phyloP scores from a whole-genome alignment of 306 rosid species.

The Dryas drummondii region DNA sequence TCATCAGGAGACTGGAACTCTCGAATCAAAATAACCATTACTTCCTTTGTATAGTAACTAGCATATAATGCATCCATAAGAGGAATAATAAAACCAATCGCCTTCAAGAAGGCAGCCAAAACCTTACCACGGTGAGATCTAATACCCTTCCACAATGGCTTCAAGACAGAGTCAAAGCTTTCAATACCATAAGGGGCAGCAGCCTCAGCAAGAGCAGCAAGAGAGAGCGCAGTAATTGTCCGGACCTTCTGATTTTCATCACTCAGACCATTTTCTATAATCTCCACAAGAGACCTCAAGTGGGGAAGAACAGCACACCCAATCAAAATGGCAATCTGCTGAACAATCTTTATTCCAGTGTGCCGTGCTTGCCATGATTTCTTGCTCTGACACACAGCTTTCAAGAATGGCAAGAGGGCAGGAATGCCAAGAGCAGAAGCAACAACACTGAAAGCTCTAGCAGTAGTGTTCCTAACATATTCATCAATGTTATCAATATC shows the following conservation, averaged over 20 bases:
- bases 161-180: constrained; percentile 91
- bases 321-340: constrained; percentile 96
- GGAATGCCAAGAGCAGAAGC: constrained; percentile 97
- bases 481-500: constrained; percentile 96
- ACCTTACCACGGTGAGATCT: constrained; percentile 97
- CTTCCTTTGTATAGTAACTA: constrained; percentile 90
- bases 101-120: constrained; percentile 89
- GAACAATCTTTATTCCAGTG: constrained; percentile 95
- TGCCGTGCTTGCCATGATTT: constrained; percentile 98
- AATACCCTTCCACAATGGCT: constrained; percentile 95
- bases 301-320: constrained; percentile 94
- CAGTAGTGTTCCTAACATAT: constrained; percentile 92
- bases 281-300: constrained; percentile 85
- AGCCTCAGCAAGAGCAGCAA: constrained; percentile 97
- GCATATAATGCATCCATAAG: constrained; percentile 95
- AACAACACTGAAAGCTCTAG: constrained; percentile 94
- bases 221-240: constrained; percentile 88
- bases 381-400: constrained; percentile 97
- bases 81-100: constrained; percentile 92
- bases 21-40: constrained; percentile 84
- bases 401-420: constrained; percentile 86
- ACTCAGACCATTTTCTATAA: constrained; percentile 83
- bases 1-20: constrained; percentile 98
- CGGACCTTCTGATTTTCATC: constrained; percentile 98
- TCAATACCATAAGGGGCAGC: constrained; percentile 97